Conservation (phyloP, 2,329 filamentous ascomycete genomes). For the Monascus ruber region DNA sequence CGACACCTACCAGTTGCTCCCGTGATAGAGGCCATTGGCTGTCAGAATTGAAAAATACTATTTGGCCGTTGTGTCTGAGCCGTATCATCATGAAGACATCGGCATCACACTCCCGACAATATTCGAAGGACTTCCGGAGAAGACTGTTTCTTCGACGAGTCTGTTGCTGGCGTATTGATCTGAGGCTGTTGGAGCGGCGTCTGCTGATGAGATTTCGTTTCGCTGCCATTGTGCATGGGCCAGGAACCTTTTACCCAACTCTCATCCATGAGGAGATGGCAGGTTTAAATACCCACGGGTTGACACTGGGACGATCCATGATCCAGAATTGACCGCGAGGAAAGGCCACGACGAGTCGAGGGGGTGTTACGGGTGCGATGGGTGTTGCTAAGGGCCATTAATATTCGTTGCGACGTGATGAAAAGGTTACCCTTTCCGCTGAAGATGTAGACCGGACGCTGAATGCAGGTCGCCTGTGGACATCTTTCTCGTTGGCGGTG, state of each 20-base stretch:
- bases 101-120: no score
- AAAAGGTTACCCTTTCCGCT: neutral
- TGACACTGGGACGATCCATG: neutral
- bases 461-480: neutral
- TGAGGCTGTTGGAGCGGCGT: no score
- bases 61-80: no score
- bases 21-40: neutral
- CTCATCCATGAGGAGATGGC: neutral
- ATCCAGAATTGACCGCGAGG: neutral
- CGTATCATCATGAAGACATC: no score
- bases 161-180: no score
- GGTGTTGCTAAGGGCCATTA: neutral
- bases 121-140: no score
- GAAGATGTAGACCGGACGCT: neutral
- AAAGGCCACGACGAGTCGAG: neutral
- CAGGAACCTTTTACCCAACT: neutral
- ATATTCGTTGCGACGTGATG: neutral
- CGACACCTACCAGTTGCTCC: neutral
- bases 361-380: neutral
- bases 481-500: neutral
- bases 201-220: no score
- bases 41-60: neutral
- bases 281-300: neutral
- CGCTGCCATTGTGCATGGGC: neutral
- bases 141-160: no score